Base-by-base conservation (phyloP, 176 grass and related monocot genomes). In the Paspalum vaginatum region DNA sequence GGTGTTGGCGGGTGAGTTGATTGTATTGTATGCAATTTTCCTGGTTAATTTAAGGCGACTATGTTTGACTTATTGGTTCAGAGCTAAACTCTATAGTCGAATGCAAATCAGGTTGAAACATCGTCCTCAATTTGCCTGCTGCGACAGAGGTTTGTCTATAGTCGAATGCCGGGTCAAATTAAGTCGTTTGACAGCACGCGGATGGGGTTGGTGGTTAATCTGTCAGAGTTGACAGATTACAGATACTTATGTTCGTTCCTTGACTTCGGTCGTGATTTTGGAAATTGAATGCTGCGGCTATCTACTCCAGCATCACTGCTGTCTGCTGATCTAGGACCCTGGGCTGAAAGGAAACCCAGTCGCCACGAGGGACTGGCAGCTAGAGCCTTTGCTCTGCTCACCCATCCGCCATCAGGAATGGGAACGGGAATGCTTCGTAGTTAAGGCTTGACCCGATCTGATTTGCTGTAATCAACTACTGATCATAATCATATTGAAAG, bases 1-100 rank as follows among this genome's bases (percentile, higher is more conserved):
- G 38, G 12, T 51, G 8, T 18, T 55, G 49, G 9, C 10, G 32
- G 11, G 77, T 44, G 21, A 24, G 1, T 68, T 7, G 49, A 42
- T 43, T 79, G 15, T 68, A 53, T 21, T 55, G 77, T 80, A 80
- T 80, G 77, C 68, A 80, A 80, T 17, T 80, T 68, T n/a, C 44
- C 21, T n/a, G 38, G 16, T 80, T 13, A 68, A 27, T 68, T 42
- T 42, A 42, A 71, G 46, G 51, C 47, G 27, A 40, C 49, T 54
- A 21, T 22, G 17, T 52, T 39, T 7, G 37, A 64, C 46, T 57
- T 75, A 14, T 41, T 56, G 10, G 32, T 32, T 32, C 32, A 8
- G 18, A n/a, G 42, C 2, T 13, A 12, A 49, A 21, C 45, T 68
- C 13, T 46, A 27, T 21, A 70, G 21, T 22, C 9, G 26, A 51